Evolutionary conservation across 257 asterid species (phyloP), one percentile per base, ranked within the genome.

Genomic region (Lycium barbarum): DNA sequence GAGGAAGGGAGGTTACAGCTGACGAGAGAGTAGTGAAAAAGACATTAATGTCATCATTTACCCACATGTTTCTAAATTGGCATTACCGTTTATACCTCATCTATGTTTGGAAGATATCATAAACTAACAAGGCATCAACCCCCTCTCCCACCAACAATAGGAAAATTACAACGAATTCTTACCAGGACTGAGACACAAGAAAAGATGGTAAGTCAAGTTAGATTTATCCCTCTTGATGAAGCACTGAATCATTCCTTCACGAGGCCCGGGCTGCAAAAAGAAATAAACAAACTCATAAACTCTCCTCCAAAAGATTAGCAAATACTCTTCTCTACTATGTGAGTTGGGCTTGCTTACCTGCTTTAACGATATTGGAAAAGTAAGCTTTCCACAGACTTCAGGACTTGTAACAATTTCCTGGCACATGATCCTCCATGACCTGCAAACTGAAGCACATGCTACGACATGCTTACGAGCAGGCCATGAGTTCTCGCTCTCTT

Each of bases 401-500:
- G 98, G 99, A 74, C 74, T 85, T 85, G 83, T 92, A 79, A 95
- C 99, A 87, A 95, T 92, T 87, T 94, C 98, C 91, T 91, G 90
- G 82, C 98, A 93, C 97, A 92, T 91, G 70, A 89, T 85, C 90
- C 98, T 91, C 99, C 99, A 95, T 22, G 99, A 90, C 70, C 93
- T 89, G 91, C 99, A 95, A 86, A 95, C 99, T 6, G 95, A 93
- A 82, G 97, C 94, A 53, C 98, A 95, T 2, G 99, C 94, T 65
- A 95, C 99, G 11, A 95, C 98, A 58, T 95, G 89, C 87, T 92
- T 94, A 22, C 99, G 93, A 63, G 97, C 90, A 7, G 99, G 99
- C 99, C 99, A 95, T 3, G 97, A 87, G 89, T 90, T 91, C 92
- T 95, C 99, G 8, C 97, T 94, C 94, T 94, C 99, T 85, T 95